A percentile compares a stretch with the other conserved stretches of the same genome.
Evolutionary conservation across 495 filamentous ascomycete species (phyloP).

Genomic region (Hypoxylon crocopeplum): DNA sequence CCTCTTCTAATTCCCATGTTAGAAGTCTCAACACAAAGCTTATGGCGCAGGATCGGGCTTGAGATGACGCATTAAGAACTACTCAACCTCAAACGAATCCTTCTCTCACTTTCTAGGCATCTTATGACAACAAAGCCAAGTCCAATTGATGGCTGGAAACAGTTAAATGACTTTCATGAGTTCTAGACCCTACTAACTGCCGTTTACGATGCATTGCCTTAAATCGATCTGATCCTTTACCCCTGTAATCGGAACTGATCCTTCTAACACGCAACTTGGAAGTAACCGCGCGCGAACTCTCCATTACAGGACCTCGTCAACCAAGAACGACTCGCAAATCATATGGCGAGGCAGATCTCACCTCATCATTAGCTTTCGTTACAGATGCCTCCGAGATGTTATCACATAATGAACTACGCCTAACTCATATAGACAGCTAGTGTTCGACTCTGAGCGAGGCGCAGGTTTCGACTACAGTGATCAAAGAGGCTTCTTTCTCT

Average conservation of each 20-base stretch:
- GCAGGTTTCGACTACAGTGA: conserved; percentile 23
- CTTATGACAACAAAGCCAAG: no score
- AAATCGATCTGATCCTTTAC: conserved; percentile 17
- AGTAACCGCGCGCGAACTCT: background rate
- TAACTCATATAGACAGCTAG: background rate
- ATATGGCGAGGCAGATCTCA: background rate
- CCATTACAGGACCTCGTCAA: background rate
- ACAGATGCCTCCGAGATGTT: background rate
- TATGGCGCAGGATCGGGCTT: background rate
- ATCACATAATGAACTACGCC: background rate
- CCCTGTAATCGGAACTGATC: conserved; percentile 15
- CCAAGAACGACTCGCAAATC: background rate
- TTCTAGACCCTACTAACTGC: conserved; percentile 1
- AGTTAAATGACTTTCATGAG: conserved; percentile 9
- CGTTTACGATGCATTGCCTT: background rate
- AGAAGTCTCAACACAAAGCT: no score
- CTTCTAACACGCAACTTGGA: conserved; percentile 1
- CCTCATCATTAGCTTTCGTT: background rate
- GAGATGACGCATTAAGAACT: background rate
- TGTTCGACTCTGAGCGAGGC: conserved; percentile 1
- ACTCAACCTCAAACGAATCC: conserved; percentile 26
- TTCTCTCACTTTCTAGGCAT: conserved; percentile 1
- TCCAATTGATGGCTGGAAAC: no score
- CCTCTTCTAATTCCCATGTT: no score
- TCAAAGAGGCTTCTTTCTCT: background rate